A percentile compares a stretch with the other conserved stretches of the same genome.
These are phyloP conservation scores for Fusarium virguliforme DNA, from an alignment of 2,329 filamentous ascomycete species.

Conservation along the genomic window DNA sequence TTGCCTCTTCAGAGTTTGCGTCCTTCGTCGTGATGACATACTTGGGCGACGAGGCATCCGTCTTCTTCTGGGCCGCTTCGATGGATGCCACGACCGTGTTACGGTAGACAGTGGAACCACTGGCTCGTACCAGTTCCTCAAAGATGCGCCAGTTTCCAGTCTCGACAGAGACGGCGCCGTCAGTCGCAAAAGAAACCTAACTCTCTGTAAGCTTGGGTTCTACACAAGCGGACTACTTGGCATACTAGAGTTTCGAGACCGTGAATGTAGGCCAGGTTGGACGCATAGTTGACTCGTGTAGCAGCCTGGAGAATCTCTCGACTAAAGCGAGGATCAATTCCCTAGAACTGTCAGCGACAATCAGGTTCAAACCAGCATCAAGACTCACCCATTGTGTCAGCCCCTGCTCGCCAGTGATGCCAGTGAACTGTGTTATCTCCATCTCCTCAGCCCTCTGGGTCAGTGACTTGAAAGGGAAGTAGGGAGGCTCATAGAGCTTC, in stretches of 20 bases:
- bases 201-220: constrained; percentile 18
- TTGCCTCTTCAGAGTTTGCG: constrained; percentile 36
- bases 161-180: constrained; percentile 83
- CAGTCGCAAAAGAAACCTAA: constrained; percentile 88
- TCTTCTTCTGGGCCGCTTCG: constrained; percentile 63
- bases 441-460: constrained; percentile 78
- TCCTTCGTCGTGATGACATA: constrained; percentile 64
- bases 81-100: constrained; percentile 80
- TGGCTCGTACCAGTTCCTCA: constrained; percentile 79
- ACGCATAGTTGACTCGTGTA: constrained; percentile 95
- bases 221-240: neutral
- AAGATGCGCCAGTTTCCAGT: constrained; percentile 98
- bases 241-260: constrained; percentile 86
- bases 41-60: constrained; percentile 59
- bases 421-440: constrained; percentile 77
- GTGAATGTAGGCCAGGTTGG: constrained; percentile 89
- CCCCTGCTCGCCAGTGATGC: constrained; percentile 81
- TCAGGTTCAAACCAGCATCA: neutral
- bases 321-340: constrained; percentile 76
- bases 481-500: constrained; percentile 83
- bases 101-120: constrained; percentile 73
- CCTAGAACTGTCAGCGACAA: constrained; percentile 50
- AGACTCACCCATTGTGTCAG: constrained; percentile 72
- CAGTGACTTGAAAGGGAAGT: constrained; percentile 88
- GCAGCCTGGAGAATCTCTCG: constrained; percentile 90